A percentile compares a stretch with the other conserved stretches of the same genome.
Conservation (phyloP, 129 eudicot genomes). For the Ambrosia artemisiifolia region DNA sequence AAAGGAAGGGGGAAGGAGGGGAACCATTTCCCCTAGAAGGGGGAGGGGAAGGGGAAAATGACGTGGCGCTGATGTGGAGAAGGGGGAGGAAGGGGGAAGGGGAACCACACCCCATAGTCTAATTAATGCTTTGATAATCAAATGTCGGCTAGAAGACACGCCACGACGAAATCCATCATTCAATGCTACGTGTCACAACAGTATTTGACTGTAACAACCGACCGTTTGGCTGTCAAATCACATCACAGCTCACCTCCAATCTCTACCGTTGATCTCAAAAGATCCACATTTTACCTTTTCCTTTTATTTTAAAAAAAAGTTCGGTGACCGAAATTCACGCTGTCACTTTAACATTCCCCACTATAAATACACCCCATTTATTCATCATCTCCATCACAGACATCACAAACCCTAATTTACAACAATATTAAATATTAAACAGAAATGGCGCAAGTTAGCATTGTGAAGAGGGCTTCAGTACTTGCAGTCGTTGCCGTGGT, state of each 20-base stretch:
- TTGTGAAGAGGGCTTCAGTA: slow-evolving; percentile 14
- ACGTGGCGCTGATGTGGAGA: no score
- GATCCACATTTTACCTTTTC: background rate
- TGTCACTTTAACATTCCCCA: slow-evolving; percentile 13
- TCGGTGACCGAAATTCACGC: background rate
- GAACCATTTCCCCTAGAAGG: no score
- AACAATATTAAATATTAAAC: background rate
- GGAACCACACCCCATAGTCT: no score
- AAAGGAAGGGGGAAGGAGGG: no score
- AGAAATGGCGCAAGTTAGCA: slow-evolving; percentile 42
- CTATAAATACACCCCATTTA: slow-evolving; percentile 18
- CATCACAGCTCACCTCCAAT: slow-evolving; percentile 12
- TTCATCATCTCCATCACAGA: background rate
- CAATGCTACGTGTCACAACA: slow-evolving; percentile 18
- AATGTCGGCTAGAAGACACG: no score
- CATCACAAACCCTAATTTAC: slow-evolving; percentile 5
- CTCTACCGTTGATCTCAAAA: slow-evolving; percentile 3
- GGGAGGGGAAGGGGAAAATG: no score
- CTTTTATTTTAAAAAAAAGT: background rate
- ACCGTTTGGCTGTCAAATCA: slow-evolving; percentile 15
- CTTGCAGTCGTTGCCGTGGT: slow-evolving; percentile 23
- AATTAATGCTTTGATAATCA: no score
- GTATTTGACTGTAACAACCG: slow-evolving; percentile 22
- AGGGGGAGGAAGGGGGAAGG: no score
- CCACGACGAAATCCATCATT: no score